phyloP scores from a whole-genome alignment of 2,329 filamentous ascomycete species.

The Ramularia collo-cygni region DNA sequence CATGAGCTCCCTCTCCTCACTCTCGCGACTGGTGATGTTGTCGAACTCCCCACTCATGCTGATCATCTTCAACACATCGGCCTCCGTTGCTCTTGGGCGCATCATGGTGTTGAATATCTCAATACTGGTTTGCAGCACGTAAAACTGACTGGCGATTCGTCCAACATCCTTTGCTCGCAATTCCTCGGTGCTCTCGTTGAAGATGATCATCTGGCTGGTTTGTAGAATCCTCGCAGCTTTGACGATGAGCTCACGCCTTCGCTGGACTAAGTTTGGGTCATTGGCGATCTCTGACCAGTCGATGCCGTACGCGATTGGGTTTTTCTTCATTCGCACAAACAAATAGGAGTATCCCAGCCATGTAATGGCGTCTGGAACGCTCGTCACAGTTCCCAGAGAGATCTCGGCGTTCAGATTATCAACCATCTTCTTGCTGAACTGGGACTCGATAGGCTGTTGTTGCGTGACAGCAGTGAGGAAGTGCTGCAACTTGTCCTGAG shows the following conservation, averaged over 20 bases:
- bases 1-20: constrained; percentile 78
- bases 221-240: constrained; percentile 82
- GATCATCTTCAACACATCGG: constrained; percentile 92
- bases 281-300: constrained; percentile 87
- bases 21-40: constrained; percentile 89
- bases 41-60: constrained; percentile 97
- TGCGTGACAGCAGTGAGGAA: constrained; percentile 91
- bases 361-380: constrained; percentile 84
- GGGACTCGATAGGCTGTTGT: constrained; percentile 95
- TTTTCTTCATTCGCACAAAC: constrained; percentile 92
- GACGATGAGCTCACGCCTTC: constrained; percentile 77
- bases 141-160: constrained; percentile 93
- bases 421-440: constrained; percentile 85
- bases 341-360: constrained; percentile 98
- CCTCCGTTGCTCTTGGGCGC: constrained; percentile 76
- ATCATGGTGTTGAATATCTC: constrained; percentile 97
- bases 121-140: constrained; percentile 87
- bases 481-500: constrained; percentile 84
- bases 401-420: constrained; percentile 97
- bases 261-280: constrained; percentile 79
- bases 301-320: constrained; percentile 87
- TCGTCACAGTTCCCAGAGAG: constrained; percentile 87
- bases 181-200: constrained; percentile 90
- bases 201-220: constrained; percentile 97
- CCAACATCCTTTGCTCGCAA: constrained; percentile 91